Evolutionary conservation across 495 filamentous ascomycete genomes (phyloP), one percentile per base, ranked within the genome.

Genomic region (Bryoglossum gracile): DNA sequence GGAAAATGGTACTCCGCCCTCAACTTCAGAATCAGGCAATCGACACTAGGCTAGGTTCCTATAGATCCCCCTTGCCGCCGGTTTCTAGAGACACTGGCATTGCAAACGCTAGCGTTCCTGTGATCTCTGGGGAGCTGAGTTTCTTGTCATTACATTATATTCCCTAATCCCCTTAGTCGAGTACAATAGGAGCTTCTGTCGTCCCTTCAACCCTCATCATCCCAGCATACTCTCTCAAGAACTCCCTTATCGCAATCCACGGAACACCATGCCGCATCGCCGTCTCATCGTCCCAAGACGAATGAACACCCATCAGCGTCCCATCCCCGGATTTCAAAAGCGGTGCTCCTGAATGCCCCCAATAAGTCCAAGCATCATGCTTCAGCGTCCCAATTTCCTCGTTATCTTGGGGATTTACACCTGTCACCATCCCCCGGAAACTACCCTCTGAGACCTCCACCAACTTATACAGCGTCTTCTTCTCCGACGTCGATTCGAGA

Each of bases 341-440:
- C 32, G 65, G 65, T 4, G 67, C 68, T 4, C 67, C 68, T 1
- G 60, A 66, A 55, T 71, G 70, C 9, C 68, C 70, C 70, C 69
- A 72, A 62, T 71, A 72, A 5, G 67, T 70, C 69, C 68, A 70
- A n/a, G 63, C 63, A 55, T 68, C 59, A 58, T 71, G 68, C 62
- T 62, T 68, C 46, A 71, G 44, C 8, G 56, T 59, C 3, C 69
- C 70, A 39, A 71, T 72, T 32, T 70, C 67, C 3, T 43, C 58
- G 46, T 69, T 71, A 45, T 72, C 63, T 34, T 68, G 57, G 21
- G 56, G 48, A 51, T 72, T 59, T 25, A 57, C 53, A 18, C 53
- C 62, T 14, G 34, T 50, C 11, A 63, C 56, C 50, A 66, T 65
- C 1, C 67, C 68, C 25, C 55, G 39, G 34, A 54, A 65, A 10